phyloP scores from a whole-genome alignment of 495 filamentous ascomycete species.

The Clavariopsis aquatica region DNA sequence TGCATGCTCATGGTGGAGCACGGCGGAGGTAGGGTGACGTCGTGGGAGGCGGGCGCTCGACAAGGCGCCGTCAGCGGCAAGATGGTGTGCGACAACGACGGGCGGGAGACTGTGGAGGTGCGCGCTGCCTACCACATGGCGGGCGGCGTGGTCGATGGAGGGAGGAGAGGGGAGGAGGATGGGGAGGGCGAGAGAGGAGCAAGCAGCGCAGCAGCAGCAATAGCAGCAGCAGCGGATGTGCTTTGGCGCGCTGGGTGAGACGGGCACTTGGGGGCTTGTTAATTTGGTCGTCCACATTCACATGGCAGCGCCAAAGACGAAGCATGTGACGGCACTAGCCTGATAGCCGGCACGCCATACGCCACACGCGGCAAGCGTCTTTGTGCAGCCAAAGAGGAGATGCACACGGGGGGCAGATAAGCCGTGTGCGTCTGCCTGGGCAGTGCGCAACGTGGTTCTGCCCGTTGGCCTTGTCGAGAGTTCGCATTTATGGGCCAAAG shows the following conservation, averaged over 20 bases:
- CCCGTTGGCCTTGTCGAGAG: too few species aligned
- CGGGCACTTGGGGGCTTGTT: constrained; percentile 1
- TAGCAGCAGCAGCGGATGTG: too few species aligned
- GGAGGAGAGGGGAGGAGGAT: neutral
- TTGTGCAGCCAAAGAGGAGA: neutral
- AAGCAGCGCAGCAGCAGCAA: too few species aligned
- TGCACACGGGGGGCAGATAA: neutral
- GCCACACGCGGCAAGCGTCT: constrained; percentile 10
- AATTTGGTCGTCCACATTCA: constrained; percentile 27
- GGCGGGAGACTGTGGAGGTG: neutral
- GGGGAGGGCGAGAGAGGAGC: neutral
- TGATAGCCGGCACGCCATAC: constrained; percentile 13
- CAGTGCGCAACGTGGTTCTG: neutral
- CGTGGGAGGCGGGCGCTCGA: constrained; percentile 2
- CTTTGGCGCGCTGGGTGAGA: constrained; percentile 17
- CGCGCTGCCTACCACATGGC: neutral
- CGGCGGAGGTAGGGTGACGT: constrained; percentile 7
- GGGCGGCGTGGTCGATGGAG: neutral
- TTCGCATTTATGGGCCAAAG: too few species aligned
- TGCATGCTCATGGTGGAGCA: constrained; percentile 30
- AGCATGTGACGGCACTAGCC: constrained; percentile 15
- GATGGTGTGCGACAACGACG: constrained; percentile 1
- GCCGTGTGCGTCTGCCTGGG: neutral
- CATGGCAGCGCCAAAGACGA: constrained; percentile 16
- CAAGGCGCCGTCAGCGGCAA: neutral